phyloP scores from a whole-genome alignment of 2,329 filamentous ascomycete species.

The Bipolaris gigantea region DNA sequence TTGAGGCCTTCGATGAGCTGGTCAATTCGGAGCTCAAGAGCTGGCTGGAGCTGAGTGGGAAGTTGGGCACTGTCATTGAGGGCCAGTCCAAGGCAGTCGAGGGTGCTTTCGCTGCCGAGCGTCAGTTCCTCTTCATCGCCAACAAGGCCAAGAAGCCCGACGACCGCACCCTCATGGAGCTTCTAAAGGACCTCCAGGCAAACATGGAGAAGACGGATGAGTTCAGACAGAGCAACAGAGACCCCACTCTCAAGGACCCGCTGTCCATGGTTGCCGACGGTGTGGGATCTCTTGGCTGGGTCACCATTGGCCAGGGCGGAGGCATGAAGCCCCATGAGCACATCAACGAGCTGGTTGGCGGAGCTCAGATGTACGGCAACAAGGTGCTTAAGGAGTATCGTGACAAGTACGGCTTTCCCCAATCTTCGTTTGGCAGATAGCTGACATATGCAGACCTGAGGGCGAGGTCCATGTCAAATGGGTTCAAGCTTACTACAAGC shows the following conservation, averaged over 20 bases:
- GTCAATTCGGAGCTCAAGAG: conserved; percentile 73
- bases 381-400: conserved; percentile 89
- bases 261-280: conserved; percentile 87
- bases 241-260: conserved; percentile 74
- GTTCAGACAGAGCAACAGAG: conserved; percentile 79
- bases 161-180: conserved; percentile 68
- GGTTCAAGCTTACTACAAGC: conserved; percentile 87
- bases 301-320: conserved; percentile 67
- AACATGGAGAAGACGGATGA: conserved; percentile 77
- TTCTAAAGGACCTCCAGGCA: conserved; percentile 85
- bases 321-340: conserved; percentile 74
- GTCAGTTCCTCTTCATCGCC: conserved; percentile 83
- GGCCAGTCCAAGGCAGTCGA: conserved; percentile 69
- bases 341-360: conserved; percentile 78
- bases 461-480: conserved; percentile 79
- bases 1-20: conserved; percentile 85
- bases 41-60: conserved; percentile 76
- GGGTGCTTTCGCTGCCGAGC: conserved; percentile 77
- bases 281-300: conserved; percentile 87
- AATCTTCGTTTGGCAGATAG: not conserved
- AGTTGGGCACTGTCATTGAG: conserved; percentile 74
- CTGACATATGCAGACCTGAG: conserved; percentile 52
- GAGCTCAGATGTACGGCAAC: conserved; percentile 93
- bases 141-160: conserved; percentile 93
- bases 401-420: conserved; percentile 61